Percentiles rank a stretch among this genome's conserved stretches.
Evolutionary conservation across 1,284 basidiomycete genomes (phyloP).

Genomic region (Heterobasidion parviporum): DNA sequence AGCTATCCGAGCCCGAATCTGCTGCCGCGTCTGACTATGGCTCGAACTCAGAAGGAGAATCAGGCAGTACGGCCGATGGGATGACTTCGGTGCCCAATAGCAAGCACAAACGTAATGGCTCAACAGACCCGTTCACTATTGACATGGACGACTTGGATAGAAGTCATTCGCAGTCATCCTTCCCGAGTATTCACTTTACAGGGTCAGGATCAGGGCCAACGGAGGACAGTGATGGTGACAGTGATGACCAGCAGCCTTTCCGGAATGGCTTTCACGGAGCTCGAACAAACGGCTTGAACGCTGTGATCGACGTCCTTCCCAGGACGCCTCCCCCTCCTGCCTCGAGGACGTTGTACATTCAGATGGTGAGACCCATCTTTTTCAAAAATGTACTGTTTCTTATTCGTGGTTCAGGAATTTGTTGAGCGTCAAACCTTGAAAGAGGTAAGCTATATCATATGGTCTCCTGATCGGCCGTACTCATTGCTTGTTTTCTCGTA

Average conservation of each 20-base stretch:
- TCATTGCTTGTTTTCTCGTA: slow-evolving; percentile 19
- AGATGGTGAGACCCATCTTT: slow-evolving; percentile 57
- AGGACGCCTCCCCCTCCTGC: slow-evolving; percentile 29
- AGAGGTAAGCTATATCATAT: slow-evolving; percentile 40
- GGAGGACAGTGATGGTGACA: slow-evolving; percentile 27
- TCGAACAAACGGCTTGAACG: not conserved
- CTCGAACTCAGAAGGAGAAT: slow-evolving; percentile 18
- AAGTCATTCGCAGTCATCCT: slow-evolving; percentile 39
- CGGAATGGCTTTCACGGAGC: slow-evolving; percentile 9
- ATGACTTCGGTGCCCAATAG: slow-evolving; percentile 43
- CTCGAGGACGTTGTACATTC: slow-evolving; percentile 75
- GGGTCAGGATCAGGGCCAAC: slow-evolving; percentile 29
- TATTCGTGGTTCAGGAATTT: slow-evolving; percentile 52
- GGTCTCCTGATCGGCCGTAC: not conserved
- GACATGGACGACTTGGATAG: slow-evolving; percentile 56
- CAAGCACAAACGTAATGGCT: slow-evolving; percentile 13
- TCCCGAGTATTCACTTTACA: slow-evolving; percentile 77
- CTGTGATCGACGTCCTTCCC: slow-evolving; percentile 6
- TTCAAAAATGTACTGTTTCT: not conserved
- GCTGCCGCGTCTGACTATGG: slow-evolving; percentile 31
- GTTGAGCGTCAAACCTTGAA: slow-evolving; percentile 81
- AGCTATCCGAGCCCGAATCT: slow-evolving; percentile 47
- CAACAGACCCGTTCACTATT: slow-evolving; percentile 36
- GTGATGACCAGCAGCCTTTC: slow-evolving; percentile 31
- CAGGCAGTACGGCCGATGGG: slow-evolving; percentile 26